Base-by-base conservation (phyloP, 345 rosid species). In the Excoecaria agallocha region DNA sequence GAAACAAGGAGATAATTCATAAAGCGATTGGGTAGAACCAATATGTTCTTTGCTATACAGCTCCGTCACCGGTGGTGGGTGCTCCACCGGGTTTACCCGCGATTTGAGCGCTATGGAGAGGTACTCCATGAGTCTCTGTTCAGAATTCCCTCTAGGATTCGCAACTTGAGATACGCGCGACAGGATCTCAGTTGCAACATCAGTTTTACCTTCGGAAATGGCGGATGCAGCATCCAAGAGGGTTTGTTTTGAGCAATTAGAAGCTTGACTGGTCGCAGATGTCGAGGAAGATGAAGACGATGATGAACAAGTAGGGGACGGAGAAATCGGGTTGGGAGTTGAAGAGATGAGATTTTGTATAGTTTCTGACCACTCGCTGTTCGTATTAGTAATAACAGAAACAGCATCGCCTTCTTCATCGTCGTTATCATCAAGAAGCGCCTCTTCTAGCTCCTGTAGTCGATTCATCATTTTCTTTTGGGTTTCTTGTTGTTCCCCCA, bases 331-430 rank as follows among this genome's bases (percentile, higher is more conserved):
- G 48, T 64, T 78, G 24, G 84, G 74, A 63, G 70, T 69, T 13
- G 74, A 62, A n/a, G 79, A 70, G 55, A 87, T 86, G 83, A 91
- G 85, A 76, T 74, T 84, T 68, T 88, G 94, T 37, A 94, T 83
- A 0, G 96, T 81, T 57, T 90, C 93, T 1, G 87, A 87, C 97
- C 97, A 90, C 80, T 94, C 97, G 83, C 87, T 91, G 78, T 87
- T 87, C 8, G 87, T 20, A 71, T 84, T 86, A 1, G 97, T 93
- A 60, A 93, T 85, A 52, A 83, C 99, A 0, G 98, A 93, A 46
- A 83, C 93, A 35, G 84, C 88, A 64, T 92, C 96, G 30, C 84
- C 89, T 45, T 84, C 91, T 1, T 82, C 90, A 2, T 85, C 87
- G 24, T 88, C 89, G 84, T 87, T 76, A 61, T 92, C 96, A 69